phyloP scores from a whole-genome alignment of 805 yeast genomes.

The Saturnispora dispora region DNA sequence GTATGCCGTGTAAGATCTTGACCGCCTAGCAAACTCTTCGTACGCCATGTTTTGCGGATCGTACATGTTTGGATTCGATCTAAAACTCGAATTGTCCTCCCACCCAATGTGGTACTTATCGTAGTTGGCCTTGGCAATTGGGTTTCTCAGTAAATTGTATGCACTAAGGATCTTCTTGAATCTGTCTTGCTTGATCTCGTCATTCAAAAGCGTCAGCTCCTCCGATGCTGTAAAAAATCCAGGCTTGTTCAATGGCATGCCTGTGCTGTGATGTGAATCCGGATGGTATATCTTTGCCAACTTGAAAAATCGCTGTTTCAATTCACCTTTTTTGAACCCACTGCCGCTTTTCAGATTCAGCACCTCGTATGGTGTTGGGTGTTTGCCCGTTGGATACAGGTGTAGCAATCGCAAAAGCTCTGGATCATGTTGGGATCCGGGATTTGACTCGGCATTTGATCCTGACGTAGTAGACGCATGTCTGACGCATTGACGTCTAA shows the following conservation, averaged over 20 bases:
- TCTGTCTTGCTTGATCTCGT: constrained; percentile 30
- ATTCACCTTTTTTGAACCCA: constrained; percentile 29
- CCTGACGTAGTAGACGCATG: not conserved
- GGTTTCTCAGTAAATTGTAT: constrained; percentile 44
- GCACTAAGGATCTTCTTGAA: constrained; percentile 52
- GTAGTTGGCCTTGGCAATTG: constrained; percentile 34
- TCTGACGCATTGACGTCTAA: not conserved
- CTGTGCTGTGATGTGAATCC: constrained; percentile 33
- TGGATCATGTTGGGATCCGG: constrained; percentile 13
- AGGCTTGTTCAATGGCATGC: constrained; percentile 13
- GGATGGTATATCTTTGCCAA: constrained; percentile 79
- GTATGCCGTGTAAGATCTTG: constrained; percentile 10
- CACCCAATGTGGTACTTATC: constrained; percentile 41
- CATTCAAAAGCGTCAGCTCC: constrained; percentile 10
- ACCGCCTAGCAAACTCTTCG: constrained; percentile 5
- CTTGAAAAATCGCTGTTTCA: constrained; percentile 45
- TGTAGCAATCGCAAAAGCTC: constrained; percentile 20
- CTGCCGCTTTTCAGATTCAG: constrained; percentile 34
- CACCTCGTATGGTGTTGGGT: constrained; percentile 67
- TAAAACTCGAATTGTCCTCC: constrained; percentile 24
- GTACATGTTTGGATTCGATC: constrained; percentile 18
- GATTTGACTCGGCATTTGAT: constrained; percentile 2
- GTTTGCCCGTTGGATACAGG: constrained; percentile 35
- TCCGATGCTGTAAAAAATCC: not conserved
- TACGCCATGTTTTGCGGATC: constrained; percentile 15